Base-by-base conservation (phyloP, 495 filamentous ascomycete genomes). In the Annulohypoxylon bovei region DNA sequence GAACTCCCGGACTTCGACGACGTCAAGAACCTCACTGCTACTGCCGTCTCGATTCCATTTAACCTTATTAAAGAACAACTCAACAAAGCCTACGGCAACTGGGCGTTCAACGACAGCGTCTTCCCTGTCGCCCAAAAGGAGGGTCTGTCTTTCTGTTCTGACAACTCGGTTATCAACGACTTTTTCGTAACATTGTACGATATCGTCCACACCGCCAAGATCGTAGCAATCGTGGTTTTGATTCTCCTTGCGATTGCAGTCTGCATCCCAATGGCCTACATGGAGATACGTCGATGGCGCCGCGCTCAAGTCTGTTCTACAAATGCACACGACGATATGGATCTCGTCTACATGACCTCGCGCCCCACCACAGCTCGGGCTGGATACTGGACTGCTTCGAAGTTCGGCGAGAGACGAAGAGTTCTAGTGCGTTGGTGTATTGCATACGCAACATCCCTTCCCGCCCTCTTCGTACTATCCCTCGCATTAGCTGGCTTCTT, bases 331-430 rank as follows among this genome's bases (percentile, higher is more conserved):
- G 94, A 98, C 69, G 88, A 91, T 1, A 88, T 97, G 85, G 96
- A 98, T 76, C 89, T 95, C 18, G 87, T 97, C 52, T 95, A 97
- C 75, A 91, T 97, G 50, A 88, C 89, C 14, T 96, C 93, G 18
- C 85, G 92, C 3, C 93, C 95, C 5, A 87, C 89, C 65, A 90
- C 92, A 0, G 84, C 91, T 1, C 84, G 85, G 5, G 73, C 84
- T 6, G 95, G 95, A 28, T 87, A 97, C 75, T 90, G 87, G 80
- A 71, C 91, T 12, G 89, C 93, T n/a, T 83, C 83, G 12, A 81
- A 80, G n/a, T 90, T 95, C 79, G 86, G 83, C 62, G 85, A 84
- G 40, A 90, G 89, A 63, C 84, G 87, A 27, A 90, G 92, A 71
- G 86, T 90, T 16, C 81, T 96, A 9, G 85, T 88, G 1, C 88